Evolutionary conservation across 2,329 filamentous ascomycete genomes (phyloP), one percentile per base, ranked within the genome.

Genomic region (Fusarium illudens): DNA sequence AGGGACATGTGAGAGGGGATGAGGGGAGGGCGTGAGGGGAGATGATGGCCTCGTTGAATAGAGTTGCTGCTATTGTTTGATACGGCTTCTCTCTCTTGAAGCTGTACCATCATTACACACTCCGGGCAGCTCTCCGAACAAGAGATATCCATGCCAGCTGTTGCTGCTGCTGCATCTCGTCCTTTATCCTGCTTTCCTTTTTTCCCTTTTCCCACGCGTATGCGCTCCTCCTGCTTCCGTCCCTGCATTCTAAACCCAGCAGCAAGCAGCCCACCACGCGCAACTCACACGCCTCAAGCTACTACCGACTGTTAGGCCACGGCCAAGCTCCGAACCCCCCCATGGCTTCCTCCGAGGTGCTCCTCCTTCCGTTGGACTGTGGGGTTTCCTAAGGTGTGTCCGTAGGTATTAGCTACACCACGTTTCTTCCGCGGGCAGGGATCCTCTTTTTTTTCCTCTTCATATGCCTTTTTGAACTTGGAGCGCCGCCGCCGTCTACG

Each of bases 351-450:
- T 68, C 65, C 66, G 58, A 67, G 55, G 54, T 66, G 51, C 32
- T 27, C 20, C 60, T 55, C 57, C 56, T 64, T 64, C 66, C 58
- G 62, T 52, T 56, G 42, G 50, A 66, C 59, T 68, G 66, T 68
- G 66, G 66, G 66, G 66, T 68, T 68, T 49, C 22, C 19, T 11
- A 27, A 68, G 66, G 65, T 67, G 65, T 69, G 65, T 67, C 46
- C 54, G 53, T 66, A 68, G 42, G 37, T 42, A 42, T 20, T 66
- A 68, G 42, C 52, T 42, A 42, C 37, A 42, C 39, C 39, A 44
- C 3, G 39, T 20, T 46, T 19, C 25, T 17, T 25, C 36, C 37
- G 25, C 17, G 25, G 19, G 19, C 33, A 34, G 19, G 46, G 46
- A 33, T 49, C 46, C 46, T 32, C 20, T 22, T 5, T 50, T 48